Conservation (phyloP, 108 stramenopile genomes). For the Bacterosira constricta region DNA sequence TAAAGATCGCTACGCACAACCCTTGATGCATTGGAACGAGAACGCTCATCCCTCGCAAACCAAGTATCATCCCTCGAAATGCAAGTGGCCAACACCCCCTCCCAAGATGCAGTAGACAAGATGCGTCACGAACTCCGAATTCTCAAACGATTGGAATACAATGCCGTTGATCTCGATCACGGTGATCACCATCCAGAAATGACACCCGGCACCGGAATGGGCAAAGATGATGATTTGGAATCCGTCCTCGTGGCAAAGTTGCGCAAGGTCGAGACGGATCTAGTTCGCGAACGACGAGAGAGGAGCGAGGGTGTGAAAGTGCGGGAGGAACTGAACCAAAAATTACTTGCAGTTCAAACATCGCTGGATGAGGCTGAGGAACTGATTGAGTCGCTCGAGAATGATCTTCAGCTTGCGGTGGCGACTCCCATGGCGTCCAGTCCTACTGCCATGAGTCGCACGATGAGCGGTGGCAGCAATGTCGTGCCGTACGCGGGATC, state of each 20-base stretch:
- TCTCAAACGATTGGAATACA: constrained; percentile 86
- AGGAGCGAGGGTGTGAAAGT: constrained; percentile 53
- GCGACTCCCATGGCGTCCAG: constrained; percentile 41
- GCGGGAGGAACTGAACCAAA: constrained; percentile 39
- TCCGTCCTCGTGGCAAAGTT: constrained; percentile 82
- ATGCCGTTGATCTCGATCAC: constrained; percentile 77
- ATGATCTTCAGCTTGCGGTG: constrained; percentile 77
- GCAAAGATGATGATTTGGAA: constrained; percentile 76
- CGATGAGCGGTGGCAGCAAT: constrained; percentile 28
- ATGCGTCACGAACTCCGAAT: constrained; percentile 87
- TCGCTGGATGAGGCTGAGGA: constrained; percentile 67
- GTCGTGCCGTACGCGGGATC: constrained; percentile 22
- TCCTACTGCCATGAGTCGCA: constrained; percentile 12
- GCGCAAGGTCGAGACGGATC: constrained; percentile 80
- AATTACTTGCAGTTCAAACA: constrained; percentile 53
- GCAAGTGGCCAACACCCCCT: constrained; percentile 72
- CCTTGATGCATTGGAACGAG: constrained; percentile 64
- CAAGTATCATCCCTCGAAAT: constrained; percentile 55
- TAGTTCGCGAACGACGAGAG: constrained; percentile 76
- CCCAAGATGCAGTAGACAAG: constrained; percentile 66
- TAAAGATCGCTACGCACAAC: constrained; percentile 39
- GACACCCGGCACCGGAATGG: constrained; percentile 33
- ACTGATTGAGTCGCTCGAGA: constrained; percentile 74
- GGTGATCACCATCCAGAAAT: constrained; percentile 74
- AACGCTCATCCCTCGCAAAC: constrained; percentile 45